These are phyloP conservation scores for Malus fusca DNA, from an alignment of 306 rosid genomes.

Conservation along the genomic window DNA sequence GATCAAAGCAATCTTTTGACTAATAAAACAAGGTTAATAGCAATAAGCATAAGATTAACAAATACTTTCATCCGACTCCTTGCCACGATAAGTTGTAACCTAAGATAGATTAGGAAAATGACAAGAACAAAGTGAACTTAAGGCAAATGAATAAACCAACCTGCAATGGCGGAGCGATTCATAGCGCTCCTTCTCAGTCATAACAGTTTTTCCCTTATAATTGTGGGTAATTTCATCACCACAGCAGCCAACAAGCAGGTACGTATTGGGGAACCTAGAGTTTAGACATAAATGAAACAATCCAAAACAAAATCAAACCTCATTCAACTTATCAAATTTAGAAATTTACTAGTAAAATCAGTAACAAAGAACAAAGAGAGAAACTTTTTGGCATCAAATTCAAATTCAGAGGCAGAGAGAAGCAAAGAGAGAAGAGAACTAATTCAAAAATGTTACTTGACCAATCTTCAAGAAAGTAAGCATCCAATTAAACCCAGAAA, in stretches of 20 bases:
- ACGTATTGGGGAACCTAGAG: constrained; percentile 71
- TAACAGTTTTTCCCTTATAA: constrained; percentile 90
- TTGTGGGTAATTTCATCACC: constrained; percentile 75
- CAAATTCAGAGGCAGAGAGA: neutral
- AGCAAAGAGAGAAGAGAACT: neutral
- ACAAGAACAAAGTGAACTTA: neutral
- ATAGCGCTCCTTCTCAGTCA: constrained; percentile 84
- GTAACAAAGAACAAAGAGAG: neutral
- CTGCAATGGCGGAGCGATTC: constrained; percentile 98
- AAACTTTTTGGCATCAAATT: neutral
- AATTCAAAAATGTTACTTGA: neutral
- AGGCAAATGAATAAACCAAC: constrained; percentile 21
- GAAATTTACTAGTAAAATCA: neutral
- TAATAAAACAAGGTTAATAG: neutral
- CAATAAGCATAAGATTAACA: neutral
- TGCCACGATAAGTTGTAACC: neutral
- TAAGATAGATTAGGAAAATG: neutral
- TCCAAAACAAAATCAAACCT: neutral
- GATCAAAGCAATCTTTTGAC: neutral
- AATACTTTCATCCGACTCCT: neutral
- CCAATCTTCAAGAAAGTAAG: neutral
- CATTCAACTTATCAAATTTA: neutral
- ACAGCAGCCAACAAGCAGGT: constrained; percentile 90
- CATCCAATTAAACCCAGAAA: neutral
- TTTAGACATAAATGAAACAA: neutral